phyloP scores from a whole-genome alignment of 2,329 filamentous ascomycete species.

The Paecilomyces dactylethromorphus region DNA sequence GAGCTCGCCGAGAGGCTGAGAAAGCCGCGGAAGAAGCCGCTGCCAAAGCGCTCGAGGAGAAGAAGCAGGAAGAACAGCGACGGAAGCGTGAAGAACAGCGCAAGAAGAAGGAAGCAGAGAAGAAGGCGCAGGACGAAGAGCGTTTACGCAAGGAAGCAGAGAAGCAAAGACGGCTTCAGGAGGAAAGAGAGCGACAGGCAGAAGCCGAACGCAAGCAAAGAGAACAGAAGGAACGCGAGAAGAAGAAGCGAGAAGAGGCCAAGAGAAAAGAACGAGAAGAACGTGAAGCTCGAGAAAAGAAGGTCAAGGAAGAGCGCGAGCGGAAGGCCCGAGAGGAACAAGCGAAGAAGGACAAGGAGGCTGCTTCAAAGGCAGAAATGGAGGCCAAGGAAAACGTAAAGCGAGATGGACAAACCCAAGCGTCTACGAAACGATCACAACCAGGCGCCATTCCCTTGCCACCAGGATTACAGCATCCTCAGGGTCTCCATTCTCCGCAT shows the following conservation, averaged over 20 bases:
- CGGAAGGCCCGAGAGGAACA: slow-evolving; percentile 40
- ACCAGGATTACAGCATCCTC: slow-evolving; percentile 47
- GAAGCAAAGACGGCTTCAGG: slow-evolving; percentile 67
- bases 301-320: slow-evolving; percentile 58
- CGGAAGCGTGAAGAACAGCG: slow-evolving; percentile 82
- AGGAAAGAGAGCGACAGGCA: slow-evolving; percentile 78
- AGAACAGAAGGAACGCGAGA: slow-evolving; percentile 73
- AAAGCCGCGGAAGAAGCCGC: slow-evolving; percentile 81
- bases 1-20: slow-evolving; percentile 78
- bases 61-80: slow-evolving; percentile 72
- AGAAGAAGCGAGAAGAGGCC: slow-evolving; percentile 62
- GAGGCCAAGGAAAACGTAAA: slow-evolving; percentile 44
- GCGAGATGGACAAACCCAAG: slow-evolving; percentile 24
- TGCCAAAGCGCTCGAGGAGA: slow-evolving; percentile 66
- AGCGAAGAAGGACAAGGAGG: slow-evolving; percentile 54
- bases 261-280: slow-evolving; percentile 73
- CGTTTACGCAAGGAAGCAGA: slow-evolving; percentile 78
- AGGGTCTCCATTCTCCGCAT: slow-evolving; percentile 68
- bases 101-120: slow-evolving; percentile 84
- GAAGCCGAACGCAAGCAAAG: slow-evolving; percentile 79
- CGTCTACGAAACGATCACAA: slow-evolving; percentile 49
- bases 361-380: slow-evolving; percentile 37
- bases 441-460: slow-evolving; percentile 50
- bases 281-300: slow-evolving; percentile 54
- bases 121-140: slow-evolving; percentile 85